Conservation (phyloP, 2,329 filamentous ascomycete species). For the Arthrobotrys sinensis region DNA sequence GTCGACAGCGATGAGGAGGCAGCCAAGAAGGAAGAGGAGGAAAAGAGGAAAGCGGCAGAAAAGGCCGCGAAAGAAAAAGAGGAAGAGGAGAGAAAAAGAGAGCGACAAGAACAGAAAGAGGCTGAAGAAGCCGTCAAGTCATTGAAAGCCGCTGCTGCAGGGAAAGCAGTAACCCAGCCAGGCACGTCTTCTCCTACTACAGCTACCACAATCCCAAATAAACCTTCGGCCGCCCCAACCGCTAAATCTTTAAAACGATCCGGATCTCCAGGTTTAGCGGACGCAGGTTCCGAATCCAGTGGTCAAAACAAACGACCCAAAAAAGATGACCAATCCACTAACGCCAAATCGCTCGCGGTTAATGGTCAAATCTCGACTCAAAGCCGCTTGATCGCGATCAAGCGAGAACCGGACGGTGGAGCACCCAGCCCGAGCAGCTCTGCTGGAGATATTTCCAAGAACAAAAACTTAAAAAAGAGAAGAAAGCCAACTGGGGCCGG, state of each 20-base stretch:
- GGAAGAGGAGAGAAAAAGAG: constrained; percentile 52
- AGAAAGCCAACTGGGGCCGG: constrained; percentile 61
- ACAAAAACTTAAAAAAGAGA: constrained; percentile 62
- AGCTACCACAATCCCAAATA: constrained; percentile 50
- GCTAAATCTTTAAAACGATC: constrained; percentile 61
- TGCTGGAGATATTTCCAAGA: constrained; percentile 32
- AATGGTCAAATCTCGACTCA: constrained; percentile 56
- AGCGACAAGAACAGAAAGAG: constrained; percentile 58
- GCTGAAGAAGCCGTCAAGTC: constrained; percentile 59
- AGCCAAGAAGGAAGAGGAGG: constrained; percentile 70
- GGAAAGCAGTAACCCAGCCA: constrained; percentile 57
- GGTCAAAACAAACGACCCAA: constrained; percentile 54
- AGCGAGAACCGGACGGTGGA: constrained; percentile 63
- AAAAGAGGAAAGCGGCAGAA: constrained; percentile 65
- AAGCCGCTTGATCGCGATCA: constrained; percentile 62
- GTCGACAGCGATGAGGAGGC: constrained; percentile 68
- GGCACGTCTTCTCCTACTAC: constrained; percentile 56
- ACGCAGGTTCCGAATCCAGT: constrained; percentile 46
- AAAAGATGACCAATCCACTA: constrained; percentile 54
- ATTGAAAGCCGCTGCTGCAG: constrained; percentile 59
- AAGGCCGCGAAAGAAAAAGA: constrained; percentile 61
- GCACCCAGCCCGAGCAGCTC: constrained; percentile 36
- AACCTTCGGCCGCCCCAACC: constrained; percentile 50
- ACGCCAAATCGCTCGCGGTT: constrained; percentile 34
- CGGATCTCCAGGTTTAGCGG: constrained; percentile 58